Evolutionary conservation across 306 rosid genomes (phyloP), one percentile per base, ranked within the genome.

Genomic region (Acacia acuminata): DNA sequence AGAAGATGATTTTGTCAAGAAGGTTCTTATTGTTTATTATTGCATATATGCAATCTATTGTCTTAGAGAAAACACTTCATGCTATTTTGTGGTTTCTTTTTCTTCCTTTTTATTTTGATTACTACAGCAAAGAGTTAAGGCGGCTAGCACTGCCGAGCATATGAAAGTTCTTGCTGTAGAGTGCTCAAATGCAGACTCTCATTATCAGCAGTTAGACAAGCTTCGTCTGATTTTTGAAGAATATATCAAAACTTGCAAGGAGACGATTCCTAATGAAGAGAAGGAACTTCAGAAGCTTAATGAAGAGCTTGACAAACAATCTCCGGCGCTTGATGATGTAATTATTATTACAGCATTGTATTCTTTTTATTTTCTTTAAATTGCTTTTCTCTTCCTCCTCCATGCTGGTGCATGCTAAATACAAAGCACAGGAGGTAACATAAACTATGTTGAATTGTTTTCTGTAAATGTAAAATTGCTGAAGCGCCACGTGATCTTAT

Each of bases 1-100:
- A 88, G 99, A 95, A 89, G 99, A 95, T n/a, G 88, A 84, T 63
- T 95, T 95, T 88, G 98, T 95, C 79, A 92, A 88, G 87, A 95
- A 95, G 99, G 99, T 95, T 74, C 77, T 71, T 47, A 45, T 47
- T 70, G 43, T 84, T 87, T n/a, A 75, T 51, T 75, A 71, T 85
- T 82, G 20, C 67, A 61, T 70, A 68, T 32, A 72, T 60, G 43
- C 61, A 65, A 66, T 51, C 56, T 64, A 80, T 48, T 72, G 78
- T 47, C 43, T 80, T 45, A 56, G 53, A 82, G 74, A 75, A 66
- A 56, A 12, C 25, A 20, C 63, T 69, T 61, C 48, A 77, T 73
- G 27, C 81, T 48, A 40, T 82, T 84, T 80, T 83, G 79, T 84
- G 67, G 80, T 56, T 77, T 77, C 80, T 81, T 58, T 53, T 60